Conservation (phyloP, 768 basidiomycete species). For the Phlegmacium glaucopus region DNA sequence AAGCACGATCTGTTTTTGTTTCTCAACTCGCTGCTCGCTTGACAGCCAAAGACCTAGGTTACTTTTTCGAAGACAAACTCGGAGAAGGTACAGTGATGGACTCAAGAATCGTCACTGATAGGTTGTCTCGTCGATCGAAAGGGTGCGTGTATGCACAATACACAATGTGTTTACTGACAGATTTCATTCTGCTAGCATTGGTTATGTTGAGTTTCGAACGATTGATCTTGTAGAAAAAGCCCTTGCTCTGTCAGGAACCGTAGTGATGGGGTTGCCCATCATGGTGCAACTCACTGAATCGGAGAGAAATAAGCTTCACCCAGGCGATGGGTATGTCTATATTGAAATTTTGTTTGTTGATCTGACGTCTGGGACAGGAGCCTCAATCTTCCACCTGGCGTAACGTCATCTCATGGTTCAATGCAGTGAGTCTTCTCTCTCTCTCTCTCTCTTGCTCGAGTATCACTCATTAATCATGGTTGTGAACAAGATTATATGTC, state of each 20-base stretch:
- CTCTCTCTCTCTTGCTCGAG: neutral
- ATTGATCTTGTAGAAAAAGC: conserved; percentile 92
- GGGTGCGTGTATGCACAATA: conserved; percentile 54
- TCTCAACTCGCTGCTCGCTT: conserved; percentile 97
- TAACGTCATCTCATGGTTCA: conserved; percentile 74
- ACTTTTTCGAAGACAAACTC: conserved; percentile 97
- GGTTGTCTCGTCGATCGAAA: conserved; percentile 94
- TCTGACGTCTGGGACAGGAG: conserved; percentile 43
- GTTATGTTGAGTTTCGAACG: conserved; percentile 94
- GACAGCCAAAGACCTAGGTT: conserved; percentile 94
- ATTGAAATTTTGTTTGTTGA: neutral
- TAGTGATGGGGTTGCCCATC: conserved; percentile 98
- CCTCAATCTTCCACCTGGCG: conserved; percentile 81
- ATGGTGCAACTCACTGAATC: conserved; percentile 97
- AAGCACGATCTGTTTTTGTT: conserved; percentile 97
- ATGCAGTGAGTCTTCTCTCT: conserved; percentile 63
- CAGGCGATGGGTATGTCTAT: conserved; percentile 74
- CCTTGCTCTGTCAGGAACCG: conserved; percentile 83
- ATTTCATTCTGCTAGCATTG: conserved; percentile 60
- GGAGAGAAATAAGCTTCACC: conserved; percentile 86
- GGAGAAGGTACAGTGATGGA: conserved; percentile 95
- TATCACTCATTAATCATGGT: neutral
- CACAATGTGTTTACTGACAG: neutral
- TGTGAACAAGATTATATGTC: conserved; percentile 75
- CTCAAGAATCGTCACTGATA: conserved; percentile 93